These are phyloP conservation scores for Paramarasmius palmivorus DNA, from an alignment of 1,284 basidiomycete species.

Conservation along the genomic window DNA sequence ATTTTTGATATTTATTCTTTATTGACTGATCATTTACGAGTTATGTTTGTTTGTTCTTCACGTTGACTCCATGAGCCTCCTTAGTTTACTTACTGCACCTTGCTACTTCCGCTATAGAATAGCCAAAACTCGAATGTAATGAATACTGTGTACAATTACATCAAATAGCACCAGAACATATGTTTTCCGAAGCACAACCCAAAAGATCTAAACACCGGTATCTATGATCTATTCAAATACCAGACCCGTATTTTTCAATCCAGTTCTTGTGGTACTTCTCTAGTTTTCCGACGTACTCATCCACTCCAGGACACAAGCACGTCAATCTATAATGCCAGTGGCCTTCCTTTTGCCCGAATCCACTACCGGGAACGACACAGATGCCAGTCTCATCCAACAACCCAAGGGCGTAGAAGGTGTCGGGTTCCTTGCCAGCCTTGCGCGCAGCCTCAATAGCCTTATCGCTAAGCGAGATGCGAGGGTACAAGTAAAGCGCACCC, in stretches of 20 bases:
- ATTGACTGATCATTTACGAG: too few species aligned
- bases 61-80: too few species aligned
- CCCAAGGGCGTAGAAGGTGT: constrained; percentile 85
- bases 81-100: too few species aligned
- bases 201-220: too few species aligned
- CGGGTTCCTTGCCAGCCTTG: constrained; percentile 74
- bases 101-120: too few species aligned
- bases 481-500: constrained; percentile 90
- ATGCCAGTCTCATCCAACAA: constrained; percentile 90
- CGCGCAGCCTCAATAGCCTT: constrained; percentile 76
- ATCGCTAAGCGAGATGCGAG: constrained; percentile 68
- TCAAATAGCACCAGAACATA: too few species aligned
- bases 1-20: too few species aligned
- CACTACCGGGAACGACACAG: constrained; percentile 89
- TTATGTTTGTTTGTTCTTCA: too few species aligned
- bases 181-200: too few species aligned
- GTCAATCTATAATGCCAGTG: constrained; percentile 89
- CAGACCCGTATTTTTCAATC: constrained; percentile 62
- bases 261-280: constrained; percentile 85
- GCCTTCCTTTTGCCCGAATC: constrained; percentile 89
- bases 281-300: constrained; percentile 85
- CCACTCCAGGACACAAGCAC: constrained; percentile 86
- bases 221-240: too few species aligned
- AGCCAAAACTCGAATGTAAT: too few species aligned
- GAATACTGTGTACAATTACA: too few species aligned